Base-by-base conservation (phyloP, 345 rosid genomes). In the Chamaenerion angustifolium region DNA sequence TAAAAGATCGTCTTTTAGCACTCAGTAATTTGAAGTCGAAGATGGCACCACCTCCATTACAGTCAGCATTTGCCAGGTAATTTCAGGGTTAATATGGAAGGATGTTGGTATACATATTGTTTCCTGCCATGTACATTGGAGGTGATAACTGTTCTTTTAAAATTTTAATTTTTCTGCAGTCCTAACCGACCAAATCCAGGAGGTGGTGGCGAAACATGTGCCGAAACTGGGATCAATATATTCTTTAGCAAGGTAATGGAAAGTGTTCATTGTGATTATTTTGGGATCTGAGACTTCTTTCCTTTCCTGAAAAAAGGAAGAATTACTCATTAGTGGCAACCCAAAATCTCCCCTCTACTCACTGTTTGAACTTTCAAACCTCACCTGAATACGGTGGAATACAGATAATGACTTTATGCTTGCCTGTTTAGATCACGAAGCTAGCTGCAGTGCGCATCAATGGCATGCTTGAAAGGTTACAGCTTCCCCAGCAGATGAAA, bases 191-290 rank as follows among this genome's bases (percentile, higher is more conserved):
- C 89, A 55, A 77, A 67, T 67, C 98, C 96, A 4, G 93, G 95
- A 63, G 85, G 98, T 27, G 93, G 93, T 58, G 98, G 98, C 55
- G 98, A 87, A 80, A 92, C 98, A 51, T 92, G 93, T 61, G 98
- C 96, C 16, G 98, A 92, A 75, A 87, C 96, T 40, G 96, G 83
- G 48, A 82, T 87, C 62, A 80, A 62, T 68, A 74, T 92, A 53
- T 87, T 87, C 72, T 87, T 87, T 65, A 58, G 80, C 62, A 92
- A 87, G 93, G 98, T 87, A 63, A 56, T 52, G 25, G 37, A 7
- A 31, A 31, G 10, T 31, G 37, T 31, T 31, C 10, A 3, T 8
- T 31, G 7, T 21, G 25, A 21, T 31, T 31, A 8, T 31, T 31
- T 8, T 31, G 37, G 1, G 37, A 31, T 31, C 37, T 31, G 37